These are phyloP conservation scores for Zymoseptoria ardabiliae DNA, from an alignment of 2,329 filamentous ascomycete genomes.

Conservation along the genomic window DNA sequence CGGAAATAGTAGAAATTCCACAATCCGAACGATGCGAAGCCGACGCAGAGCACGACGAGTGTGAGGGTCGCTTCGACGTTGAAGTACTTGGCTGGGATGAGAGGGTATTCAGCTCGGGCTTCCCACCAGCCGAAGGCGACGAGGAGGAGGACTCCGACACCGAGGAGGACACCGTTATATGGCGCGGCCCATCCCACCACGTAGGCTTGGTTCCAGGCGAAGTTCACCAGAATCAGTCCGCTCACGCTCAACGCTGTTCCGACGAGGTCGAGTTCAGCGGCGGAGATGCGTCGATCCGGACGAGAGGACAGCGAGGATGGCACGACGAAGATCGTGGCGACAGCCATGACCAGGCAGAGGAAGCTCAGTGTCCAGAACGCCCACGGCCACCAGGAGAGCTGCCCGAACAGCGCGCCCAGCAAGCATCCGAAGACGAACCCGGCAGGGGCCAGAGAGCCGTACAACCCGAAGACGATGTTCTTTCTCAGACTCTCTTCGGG, in stretches of 20 bases:
- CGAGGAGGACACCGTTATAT: constrained; percentile 5
- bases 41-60: neutral
- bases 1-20: neutral
- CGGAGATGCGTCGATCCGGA: neutral
- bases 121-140: constrained; percentile 9
- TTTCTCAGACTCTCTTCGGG: neutral
- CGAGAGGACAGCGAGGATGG: neutral
- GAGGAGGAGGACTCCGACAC: constrained; percentile 1
- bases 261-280: neutral
- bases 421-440: constrained; percentile 1
- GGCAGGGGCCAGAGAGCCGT: neutral
- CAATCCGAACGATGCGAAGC: neutral
- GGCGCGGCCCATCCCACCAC: constrained; percentile 6
- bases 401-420: constrained; percentile 3
- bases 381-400: constrained; percentile 6
- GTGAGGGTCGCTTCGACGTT: neutral
- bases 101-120: neutral
- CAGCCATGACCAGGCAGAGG: neutral
- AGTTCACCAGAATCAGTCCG: constrained; percentile 6
- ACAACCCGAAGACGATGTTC: neutral
- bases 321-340: neutral
- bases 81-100: neutral
- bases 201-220: constrained; percentile 8
- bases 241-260: constrained; percentile 3
- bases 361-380: constrained; percentile 2